Evolutionary conservation across 768 basidiomycete genomes (phyloP).

Genomic region (Phanerochaete sordida): DNA sequence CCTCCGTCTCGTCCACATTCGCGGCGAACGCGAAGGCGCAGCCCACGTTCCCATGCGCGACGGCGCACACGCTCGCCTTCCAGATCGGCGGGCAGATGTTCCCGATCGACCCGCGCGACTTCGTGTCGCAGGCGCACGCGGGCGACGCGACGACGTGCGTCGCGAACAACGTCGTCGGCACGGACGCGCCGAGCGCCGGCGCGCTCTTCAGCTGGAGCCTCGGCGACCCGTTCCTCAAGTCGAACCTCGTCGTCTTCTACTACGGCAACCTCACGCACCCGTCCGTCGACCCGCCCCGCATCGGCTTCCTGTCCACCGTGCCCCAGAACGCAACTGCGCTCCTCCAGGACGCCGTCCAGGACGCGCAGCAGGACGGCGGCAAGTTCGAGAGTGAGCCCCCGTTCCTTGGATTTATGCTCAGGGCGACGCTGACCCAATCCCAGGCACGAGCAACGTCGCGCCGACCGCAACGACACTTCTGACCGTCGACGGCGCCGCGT

Average conservation of each 20-base stretch:
- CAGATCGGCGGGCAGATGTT: slow-evolving; percentile 68
- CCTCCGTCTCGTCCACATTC: slow-evolving; percentile 34
- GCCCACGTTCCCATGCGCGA: slow-evolving; percentile 50
- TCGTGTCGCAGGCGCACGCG: slow-evolving; percentile 40
- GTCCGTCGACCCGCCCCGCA: slow-evolving; percentile 61
- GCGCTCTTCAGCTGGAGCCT: slow-evolving; percentile 76
- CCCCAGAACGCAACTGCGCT: slow-evolving; percentile 49
- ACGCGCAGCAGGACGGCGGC: slow-evolving; percentile 26
- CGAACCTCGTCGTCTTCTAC: slow-evolving; percentile 72
- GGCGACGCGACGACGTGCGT: slow-evolving; percentile 43
- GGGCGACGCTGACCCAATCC: background rate
- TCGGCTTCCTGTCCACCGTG: slow-evolving; percentile 72
- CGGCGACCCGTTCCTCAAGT: slow-evolving; percentile 73
- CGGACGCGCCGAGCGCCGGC: slow-evolving; percentile 57
- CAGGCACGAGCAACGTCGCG: slow-evolving; percentile 6
- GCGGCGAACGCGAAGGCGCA: slow-evolving; percentile 14
- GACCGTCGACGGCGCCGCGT: background rate
- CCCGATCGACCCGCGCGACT: slow-evolving; percentile 76
- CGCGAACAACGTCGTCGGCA: slow-evolving; percentile 51
- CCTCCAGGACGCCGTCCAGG: slow-evolving; percentile 33
- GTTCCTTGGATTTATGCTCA: no score
- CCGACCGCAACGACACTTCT: slow-evolving; percentile 8
- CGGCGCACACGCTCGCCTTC: slow-evolving; percentile 62
- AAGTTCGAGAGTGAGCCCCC: slow-evolving; percentile 11
- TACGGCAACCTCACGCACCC: slow-evolving; percentile 72